phyloP scores from a whole-genome alignment of 805 yeast species.

The Kuraishia ogatae region DNA sequence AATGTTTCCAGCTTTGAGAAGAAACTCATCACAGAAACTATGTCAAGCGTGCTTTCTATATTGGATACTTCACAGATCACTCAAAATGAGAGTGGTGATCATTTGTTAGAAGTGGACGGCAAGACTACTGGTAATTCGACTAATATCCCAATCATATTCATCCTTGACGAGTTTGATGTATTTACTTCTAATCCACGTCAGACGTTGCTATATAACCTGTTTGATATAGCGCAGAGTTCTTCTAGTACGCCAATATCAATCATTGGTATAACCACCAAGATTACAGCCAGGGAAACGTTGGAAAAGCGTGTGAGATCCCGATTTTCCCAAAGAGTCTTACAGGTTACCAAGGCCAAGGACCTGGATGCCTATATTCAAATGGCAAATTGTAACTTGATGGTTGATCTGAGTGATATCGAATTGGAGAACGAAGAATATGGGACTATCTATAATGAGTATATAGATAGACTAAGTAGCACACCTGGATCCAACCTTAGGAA shows the following conservation, averaged over 20 bases:
- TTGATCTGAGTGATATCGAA: constrained; percentile 14
- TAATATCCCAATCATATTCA: constrained; percentile 55
- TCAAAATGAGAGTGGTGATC: constrained; percentile 10
- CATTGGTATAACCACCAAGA: constrained; percentile 67
- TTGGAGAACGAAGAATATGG: constrained; percentile 7
- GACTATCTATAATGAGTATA: constrained; percentile 21
- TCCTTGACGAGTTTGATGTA: constrained; percentile 79
- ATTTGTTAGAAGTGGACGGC: constrained; percentile 16
- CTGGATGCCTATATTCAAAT: constrained; percentile 43
- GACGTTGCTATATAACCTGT: constrained; percentile 76
- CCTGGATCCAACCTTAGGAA: constrained; percentile 24
- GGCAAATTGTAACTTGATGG: constrained; percentile 30
- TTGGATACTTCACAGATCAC: constrained; percentile 30
- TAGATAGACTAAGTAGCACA: constrained; percentile 20
- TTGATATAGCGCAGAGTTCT: constrained; percentile 73
- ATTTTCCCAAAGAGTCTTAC: constrained; percentile 72
- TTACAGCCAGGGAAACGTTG: constrained; percentile 69
- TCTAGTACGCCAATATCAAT: constrained; percentile 64
- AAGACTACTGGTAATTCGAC: constrained; percentile 1
- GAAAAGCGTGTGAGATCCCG: constrained; percentile 90
- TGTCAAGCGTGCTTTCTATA: constrained; percentile 45
- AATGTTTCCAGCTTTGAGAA: constrained; percentile 28
- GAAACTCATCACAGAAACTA: constrained; percentile 50
- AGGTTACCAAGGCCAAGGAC: constrained; percentile 40
- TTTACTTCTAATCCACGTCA: constrained; percentile 71